Evolutionary conservation across 768 basidiomycete genomes (phyloP), one percentile per base, ranked within the genome.

Genomic region (Amanita polypyramis): DNA sequence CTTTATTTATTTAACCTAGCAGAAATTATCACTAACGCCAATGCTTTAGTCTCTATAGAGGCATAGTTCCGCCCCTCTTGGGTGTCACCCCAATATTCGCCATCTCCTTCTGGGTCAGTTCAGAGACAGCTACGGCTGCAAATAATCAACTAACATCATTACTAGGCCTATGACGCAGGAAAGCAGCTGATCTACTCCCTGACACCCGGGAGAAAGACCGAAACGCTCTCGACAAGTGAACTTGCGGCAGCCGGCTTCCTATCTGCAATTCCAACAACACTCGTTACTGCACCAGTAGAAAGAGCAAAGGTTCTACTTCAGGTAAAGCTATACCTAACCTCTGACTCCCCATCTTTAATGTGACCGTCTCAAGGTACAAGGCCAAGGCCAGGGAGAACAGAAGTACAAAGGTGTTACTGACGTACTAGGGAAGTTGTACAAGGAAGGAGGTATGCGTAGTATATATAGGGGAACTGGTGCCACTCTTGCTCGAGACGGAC

Each of bases 51-150:
- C 60, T 95, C 61, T 95, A 93, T 59, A 86, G 91, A 52, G 92
- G 91, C 30, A 91, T 97, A 68, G 85, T 94, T 3, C 93, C 94
- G 29, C 94, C 94, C 37, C 65, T 97, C 50, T 69, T 96, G 25
- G 92, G 95, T 23, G 91, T 99, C 23, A 98, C 96, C 4, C 96
- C 96, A 29, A 98, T 97, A 59, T 99, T 99, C 58, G 96, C 96
- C 3, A 70, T 98, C 25, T 95, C 92, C 3, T 98, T 99, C 73
- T 97, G 94, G 94, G 94, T 93, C 63, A 50, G 75, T 42, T 37
- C 37, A 40, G 43, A 21, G 14, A 2, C 29, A 19, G 29, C 14
- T 45, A 2, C 8, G n/a, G 47, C 35, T 33, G 17, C 35, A 43
- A 29, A 42, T 49, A 45, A 35, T 36, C 15, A 11, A 21, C 35